Evolutionary conservation across 2,329 filamentous ascomycete genomes (phyloP).

Genomic region (Ascochyta clinopodiicola): DNA sequence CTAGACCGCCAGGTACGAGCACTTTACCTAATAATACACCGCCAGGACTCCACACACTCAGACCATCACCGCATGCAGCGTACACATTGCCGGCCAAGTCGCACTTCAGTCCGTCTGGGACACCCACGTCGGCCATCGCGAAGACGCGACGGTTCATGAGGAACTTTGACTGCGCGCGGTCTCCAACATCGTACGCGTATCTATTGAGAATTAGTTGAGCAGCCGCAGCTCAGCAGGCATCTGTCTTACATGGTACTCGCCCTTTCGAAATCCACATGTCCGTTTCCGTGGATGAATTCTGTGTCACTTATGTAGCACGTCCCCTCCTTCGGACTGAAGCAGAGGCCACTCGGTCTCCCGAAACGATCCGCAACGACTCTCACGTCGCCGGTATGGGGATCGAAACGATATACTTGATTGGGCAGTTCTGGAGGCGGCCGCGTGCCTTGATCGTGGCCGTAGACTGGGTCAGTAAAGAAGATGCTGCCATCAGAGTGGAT

Average conservation of each 20-base stretch:
- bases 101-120: conserved; percentile 35
- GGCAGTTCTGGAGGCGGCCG: conserved; percentile 32
- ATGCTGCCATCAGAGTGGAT: conserved; percentile 51
- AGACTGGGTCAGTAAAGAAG: conserved; percentile 56
- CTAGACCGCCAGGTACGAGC: conserved; percentile 45
- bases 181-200: conserved; percentile 30
- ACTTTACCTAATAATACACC: conserved; percentile 52
- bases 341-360: conserved; percentile 53
- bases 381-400: conserved; percentile 45
- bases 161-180: conserved; percentile 18
- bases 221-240: background rate
- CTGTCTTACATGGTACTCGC: conserved; percentile 23
- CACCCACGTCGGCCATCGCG: conserved; percentile 28
- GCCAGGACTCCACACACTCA: conserved; percentile 56
- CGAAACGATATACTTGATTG: conserved; percentile 49
- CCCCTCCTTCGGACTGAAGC: conserved; percentile 49
- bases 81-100: conserved; percentile 59
- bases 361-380: conserved; percentile 49
- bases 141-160: conserved; percentile 34
- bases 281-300: conserved; percentile 29
- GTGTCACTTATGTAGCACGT: conserved; percentile 54
- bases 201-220: conserved; percentile 4
- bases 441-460: conserved; percentile 31
- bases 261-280: conserved; percentile 18
- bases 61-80: conserved; percentile 55